A percentile compares a stretch with the other conserved stretches of the same genome.
phyloP scores from a whole-genome alignment of 768 basidiomycete genomes.

The Pisolithus albus region DNA sequence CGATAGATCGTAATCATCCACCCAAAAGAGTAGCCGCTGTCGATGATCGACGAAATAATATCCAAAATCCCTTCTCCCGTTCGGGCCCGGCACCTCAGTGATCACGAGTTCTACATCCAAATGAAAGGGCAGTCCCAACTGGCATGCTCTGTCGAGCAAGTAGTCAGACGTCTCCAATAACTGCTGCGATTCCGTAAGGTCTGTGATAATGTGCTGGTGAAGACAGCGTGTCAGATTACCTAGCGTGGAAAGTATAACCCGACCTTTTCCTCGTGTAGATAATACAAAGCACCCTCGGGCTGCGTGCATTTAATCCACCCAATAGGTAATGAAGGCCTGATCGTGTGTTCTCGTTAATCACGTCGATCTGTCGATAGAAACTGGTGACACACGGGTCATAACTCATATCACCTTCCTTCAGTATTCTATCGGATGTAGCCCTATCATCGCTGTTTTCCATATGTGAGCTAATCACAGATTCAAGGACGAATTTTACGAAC shows the following conservation, averaged over 20 bases:
- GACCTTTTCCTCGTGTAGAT: slow-evolving; percentile 37
- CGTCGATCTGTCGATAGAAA: not conserved
- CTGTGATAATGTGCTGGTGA: slow-evolving; percentile 1
- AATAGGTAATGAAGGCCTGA: not conserved
- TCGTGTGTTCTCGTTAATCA: not conserved
- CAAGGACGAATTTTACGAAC: not conserved
- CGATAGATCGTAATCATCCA: slow-evolving; percentile 32
- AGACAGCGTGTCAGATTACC: not conserved
- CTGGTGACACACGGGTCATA: not conserved
- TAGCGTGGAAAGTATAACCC: not conserved
- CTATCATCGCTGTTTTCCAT: not conserved
- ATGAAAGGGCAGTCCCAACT: not conserved
- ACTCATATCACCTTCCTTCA: not conserved
- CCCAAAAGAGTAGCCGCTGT: slow-evolving; percentile 39
- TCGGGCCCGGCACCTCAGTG: not conserved
- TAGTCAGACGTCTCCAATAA: not conserved
- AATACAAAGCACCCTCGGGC: slow-evolving; percentile 54
- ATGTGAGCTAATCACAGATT: not conserved
- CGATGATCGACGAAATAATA: slow-evolving; percentile 45
- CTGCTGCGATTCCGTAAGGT: not conserved
- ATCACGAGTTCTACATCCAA: slow-evolving; percentile 2
- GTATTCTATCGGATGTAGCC: not conserved
- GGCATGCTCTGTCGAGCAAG: not conserved
- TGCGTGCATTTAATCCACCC: slow-evolving; percentile 22
- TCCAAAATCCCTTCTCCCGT: not conserved